Evolutionary conservation across 1,284 basidiomycete genomes (phyloP), one percentile per base, ranked within the genome.

Genomic region (Cryptococcus depauperatus): DNA sequence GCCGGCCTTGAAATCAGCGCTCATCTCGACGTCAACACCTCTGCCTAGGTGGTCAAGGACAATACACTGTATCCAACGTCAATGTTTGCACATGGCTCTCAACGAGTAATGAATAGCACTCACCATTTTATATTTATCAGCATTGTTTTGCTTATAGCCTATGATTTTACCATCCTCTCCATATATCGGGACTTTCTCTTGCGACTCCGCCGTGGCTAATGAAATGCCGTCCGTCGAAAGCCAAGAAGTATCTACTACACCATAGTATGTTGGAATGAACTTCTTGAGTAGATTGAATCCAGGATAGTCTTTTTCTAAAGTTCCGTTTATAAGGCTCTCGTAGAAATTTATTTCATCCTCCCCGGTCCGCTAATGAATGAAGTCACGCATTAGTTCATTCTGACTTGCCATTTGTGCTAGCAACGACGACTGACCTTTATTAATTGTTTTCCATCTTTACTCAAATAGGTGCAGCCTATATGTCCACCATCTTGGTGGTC

Each of bases 1-100:
- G 13, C 50, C 45, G 4, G 47, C 21, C 21, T 51, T 51, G 26
- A 45, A 23, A 25, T 51, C 50, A n/a, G n/a, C n/a, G n/a, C n/a
- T n/a, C n/a, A n/a, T n/a, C n/a, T n/a, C n/a, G n/a, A n/a, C n/a
- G n/a, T n/a, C n/a, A n/a, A n/a, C n/a, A n/a, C n/a, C n/a, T n/a
- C n/a, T n/a, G n/a, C n/a, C n/a, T n/a, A n/a, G n/a, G n/a, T n/a
- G n/a, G n/a, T n/a, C n/a, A 4, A 49, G 34, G 14, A 38, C 37
- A n/a, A 49, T 38, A 13, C 43, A 37, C 48, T 49, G 19, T 29
- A n/a, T n/a, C n/a, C n/a, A n/a, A n/a, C n/a, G n/a, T n/a, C n/a
- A n/a, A n/a, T n/a, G n/a, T n/a, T n/a, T n/a, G n/a, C n/a, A n/a
- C n/a, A n/a, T n/a, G n/a, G n/a, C n/a, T n/a, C n/a, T n/a, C n/a